These are phyloP conservation scores for Pythium dissimile DNA, from an alignment of 352 stramenopile genomes.

Conservation along the genomic window DNA sequence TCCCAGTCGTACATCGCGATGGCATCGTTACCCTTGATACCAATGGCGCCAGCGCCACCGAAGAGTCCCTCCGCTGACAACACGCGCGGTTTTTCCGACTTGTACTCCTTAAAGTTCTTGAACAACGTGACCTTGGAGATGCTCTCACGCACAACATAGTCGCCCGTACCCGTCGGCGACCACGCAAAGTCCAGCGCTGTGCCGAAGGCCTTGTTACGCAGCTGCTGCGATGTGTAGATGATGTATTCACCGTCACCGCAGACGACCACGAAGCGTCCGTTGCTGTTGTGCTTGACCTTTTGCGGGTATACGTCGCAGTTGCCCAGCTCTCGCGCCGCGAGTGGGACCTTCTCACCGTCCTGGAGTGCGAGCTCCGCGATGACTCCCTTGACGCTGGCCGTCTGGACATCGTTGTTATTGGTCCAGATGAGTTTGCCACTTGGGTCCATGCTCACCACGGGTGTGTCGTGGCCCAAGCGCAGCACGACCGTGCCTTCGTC, in stretches of 20 bases:
- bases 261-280: constrained; percentile 97
- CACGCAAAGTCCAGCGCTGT: constrained; percentile 98
- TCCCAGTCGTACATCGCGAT: constrained; percentile 99
- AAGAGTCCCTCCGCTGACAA: constrained; percentile 95
- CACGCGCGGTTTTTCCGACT: constrained; percentile 93
- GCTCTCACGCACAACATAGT: constrained; percentile 98
- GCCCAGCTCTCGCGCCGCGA: constrained; percentile 91
- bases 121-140: constrained; percentile 96
- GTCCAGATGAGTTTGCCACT: constrained; percentile 98
- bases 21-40: constrained; percentile 94
- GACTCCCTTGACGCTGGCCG: constrained; percentile 89
- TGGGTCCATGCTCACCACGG: constrained; percentile 97
- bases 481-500: constrained; percentile 95
- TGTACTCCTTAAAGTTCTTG: constrained; percentile 98
- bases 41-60: constrained; percentile 92
- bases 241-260: constrained; percentile 99
- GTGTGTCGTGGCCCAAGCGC: constrained; percentile 96
- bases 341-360: constrained; percentile 87
- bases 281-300: constrained; percentile 98
- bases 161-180: constrained; percentile 94
- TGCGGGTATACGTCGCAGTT: constrained; percentile 98
- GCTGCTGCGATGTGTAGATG: constrained; percentile 98
- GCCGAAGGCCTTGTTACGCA: constrained; percentile 96
- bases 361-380: constrained; percentile 71
- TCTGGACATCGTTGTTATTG: constrained; percentile 98